Base-by-base conservation (phyloP, 202 grass and related monocot species). In the Brachypodium distachyon region DNA sequence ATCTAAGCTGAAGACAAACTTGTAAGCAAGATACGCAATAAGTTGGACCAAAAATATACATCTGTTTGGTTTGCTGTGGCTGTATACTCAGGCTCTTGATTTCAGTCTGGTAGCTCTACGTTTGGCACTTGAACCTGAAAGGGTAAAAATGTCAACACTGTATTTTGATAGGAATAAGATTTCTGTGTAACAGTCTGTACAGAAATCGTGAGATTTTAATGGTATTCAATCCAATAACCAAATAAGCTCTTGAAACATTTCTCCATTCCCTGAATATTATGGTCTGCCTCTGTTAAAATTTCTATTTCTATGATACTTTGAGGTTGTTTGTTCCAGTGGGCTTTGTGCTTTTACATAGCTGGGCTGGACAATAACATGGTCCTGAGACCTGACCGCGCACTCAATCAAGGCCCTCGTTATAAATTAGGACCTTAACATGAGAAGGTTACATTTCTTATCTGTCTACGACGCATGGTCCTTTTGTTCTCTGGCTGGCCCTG, bases 1-100 rank as follows among this genome's bases (percentile, higher is more conserved):
- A n/a, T 76, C 82, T 3, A 94, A 98, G 78, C 87, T 77, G 5
- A 89, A 93, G 84, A 85, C 81, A 10, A 87, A 57, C 33, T 72
- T 91, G 69, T 88, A 85, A 69, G 14, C 67, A 67, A 81, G 17
- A 25, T 56, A 18, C 5, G n/a, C 11, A 4, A 12, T 39, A 32
- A n/a, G 66, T 43, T 82, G 56, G 65, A 40, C 9, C 0, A 23
- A 18, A 56, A 47, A 23, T 10, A 3, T 67, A 36, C 4, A 17
- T 28, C 0, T 28, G 4, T 29, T 56, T 65, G 44, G 18, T 62
- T 26, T 34, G n/a, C 48, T 34, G 22, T 51, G 21, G 41, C 4
- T 10, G 25, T 61, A 38, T 1, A n/a, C 0, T 0, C 7, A 16
- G 9, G 0, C 9, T 12, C 14, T 10, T 17, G 22, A n/a, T 48